Evolutionary conservation across 371 early-diverging fungal species (phyloP).

Genomic region (Thermomucor indicae-seudaticae): DNA sequence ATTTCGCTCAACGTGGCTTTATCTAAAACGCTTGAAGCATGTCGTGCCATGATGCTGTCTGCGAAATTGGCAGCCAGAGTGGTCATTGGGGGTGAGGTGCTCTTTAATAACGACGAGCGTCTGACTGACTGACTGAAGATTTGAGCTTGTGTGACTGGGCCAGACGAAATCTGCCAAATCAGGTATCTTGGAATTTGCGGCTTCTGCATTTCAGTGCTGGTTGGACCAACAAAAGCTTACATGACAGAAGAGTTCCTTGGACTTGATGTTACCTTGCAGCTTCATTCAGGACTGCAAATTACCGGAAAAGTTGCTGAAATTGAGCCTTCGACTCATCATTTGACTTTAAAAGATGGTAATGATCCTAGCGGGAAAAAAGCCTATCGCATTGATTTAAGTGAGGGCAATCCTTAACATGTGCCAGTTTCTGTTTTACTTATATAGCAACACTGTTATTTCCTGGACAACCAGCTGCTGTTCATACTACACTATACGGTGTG

Average conservation of each 20-base stretch:
- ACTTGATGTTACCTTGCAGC: slow-evolving; percentile 37
- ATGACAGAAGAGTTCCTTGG: slow-evolving; percentile 63
- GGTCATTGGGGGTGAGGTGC: too few relatives aligned
- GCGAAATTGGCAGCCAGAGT: too few relatives aligned
- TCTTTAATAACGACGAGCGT: too few relatives aligned
- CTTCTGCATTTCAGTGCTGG: too few relatives aligned
- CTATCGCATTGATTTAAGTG: background rate
- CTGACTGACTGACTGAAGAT: too few relatives aligned
- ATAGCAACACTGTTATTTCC: slow-evolving; percentile 29
- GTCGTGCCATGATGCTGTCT: too few relatives aligned
- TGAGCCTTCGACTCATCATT: slow-evolving; percentile 43
- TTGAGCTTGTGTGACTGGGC: too few relatives aligned
- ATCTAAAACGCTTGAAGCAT: too few relatives aligned
- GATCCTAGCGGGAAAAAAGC: background rate
- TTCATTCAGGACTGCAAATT: slow-evolving; percentile 43
- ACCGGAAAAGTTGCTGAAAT: slow-evolving; percentile 52
- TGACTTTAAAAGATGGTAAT: slow-evolving; percentile 55
- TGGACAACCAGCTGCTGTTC: slow-evolving; percentile 31
- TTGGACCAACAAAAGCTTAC: too few relatives aligned
- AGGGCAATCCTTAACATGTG: background rate
- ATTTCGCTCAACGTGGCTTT: too few relatives aligned
- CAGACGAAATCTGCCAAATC: too few relatives aligned
- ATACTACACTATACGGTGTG: slow-evolving; percentile 37
- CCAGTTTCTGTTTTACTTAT: slow-evolving; percentile 2
- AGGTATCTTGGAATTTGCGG: too few relatives aligned